These are phyloP conservation scores for Cyanodermella asteris DNA, from an alignment of 2,329 filamentous ascomycete species.

Conservation along the genomic window DNA sequence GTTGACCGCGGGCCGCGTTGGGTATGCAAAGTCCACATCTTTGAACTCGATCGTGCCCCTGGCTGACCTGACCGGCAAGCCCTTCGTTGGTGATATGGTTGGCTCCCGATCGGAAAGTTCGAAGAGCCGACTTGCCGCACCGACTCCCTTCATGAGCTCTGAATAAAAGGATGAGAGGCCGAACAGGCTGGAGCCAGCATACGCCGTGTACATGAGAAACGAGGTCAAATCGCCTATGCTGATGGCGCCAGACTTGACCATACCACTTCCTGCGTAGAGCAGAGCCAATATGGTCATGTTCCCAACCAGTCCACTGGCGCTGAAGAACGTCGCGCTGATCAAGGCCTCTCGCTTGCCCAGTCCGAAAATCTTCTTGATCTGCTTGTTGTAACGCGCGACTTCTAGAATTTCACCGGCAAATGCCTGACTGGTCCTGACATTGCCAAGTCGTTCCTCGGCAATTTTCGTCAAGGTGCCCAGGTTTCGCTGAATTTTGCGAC, in stretches of 20 bases:
- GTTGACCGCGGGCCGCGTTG: slow-evolving; percentile 70
- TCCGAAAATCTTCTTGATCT: slow-evolving; percentile 78
- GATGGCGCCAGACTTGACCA: slow-evolving; percentile 71
- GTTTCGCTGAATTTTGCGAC: slow-evolving; percentile 82
- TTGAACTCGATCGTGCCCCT: slow-evolving; percentile 76
- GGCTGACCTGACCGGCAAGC: slow-evolving; percentile 56
- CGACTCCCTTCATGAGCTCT: slow-evolving; percentile 96
- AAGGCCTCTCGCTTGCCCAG: slow-evolving; percentile 72
- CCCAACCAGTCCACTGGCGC: slow-evolving; percentile 66
- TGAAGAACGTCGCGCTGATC: slow-evolving; percentile 80
- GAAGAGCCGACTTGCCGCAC: slow-evolving; percentile 86
- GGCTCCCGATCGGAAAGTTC: slow-evolving; percentile 82
- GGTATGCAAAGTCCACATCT: slow-evolving; percentile 74
- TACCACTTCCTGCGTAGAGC: slow-evolving; percentile 71
- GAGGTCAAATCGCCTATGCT: slow-evolving; percentile 82
- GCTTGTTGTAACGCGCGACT: slow-evolving; percentile 72
- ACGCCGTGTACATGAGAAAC: slow-evolving; percentile 97
- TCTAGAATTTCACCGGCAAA: slow-evolving; percentile 88
- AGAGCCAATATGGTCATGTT: slow-evolving; percentile 91
- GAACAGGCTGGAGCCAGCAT: slow-evolving; percentile 66
- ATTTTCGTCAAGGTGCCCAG: slow-evolving; percentile 87
- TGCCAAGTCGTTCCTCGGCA: slow-evolving; percentile 90
- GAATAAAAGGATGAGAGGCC: slow-evolving; percentile 92
- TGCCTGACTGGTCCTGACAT: slow-evolving; percentile 88
- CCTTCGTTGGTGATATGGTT: slow-evolving; percentile 69